Evolutionary conservation across 352 stramenopile genomes (phyloP), one percentile per base, ranked within the genome.

Genomic region (Globisporangium spinosum): DNA sequence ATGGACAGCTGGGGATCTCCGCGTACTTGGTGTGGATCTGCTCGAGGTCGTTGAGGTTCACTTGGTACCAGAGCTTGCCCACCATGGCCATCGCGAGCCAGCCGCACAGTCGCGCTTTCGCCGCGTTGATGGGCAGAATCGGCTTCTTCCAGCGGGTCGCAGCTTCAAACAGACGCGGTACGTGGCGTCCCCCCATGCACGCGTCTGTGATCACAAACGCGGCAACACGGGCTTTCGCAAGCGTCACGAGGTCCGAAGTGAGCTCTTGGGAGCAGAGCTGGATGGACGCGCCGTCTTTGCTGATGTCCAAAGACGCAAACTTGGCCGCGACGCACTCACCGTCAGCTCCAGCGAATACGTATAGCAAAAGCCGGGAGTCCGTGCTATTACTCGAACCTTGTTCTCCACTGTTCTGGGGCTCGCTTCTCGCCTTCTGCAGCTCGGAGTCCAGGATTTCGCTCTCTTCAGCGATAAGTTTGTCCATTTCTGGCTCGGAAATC

Each of bases 61-160:
- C 76, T 58, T 85, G 72, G 58, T 88, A 88, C 79, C 79, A 88
- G 4, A 89, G 74, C 5, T 77, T 68, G n/a, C 80, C 80, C 6
- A 76, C 77, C 74, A 86, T 82, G 1, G 67, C 75, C n/a, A 86
- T 47, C 15, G 69, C 67, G 7, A 88, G 54, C 79, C 80, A 89
- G 1, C 76, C 71, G 4, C 25, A 54, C 32, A 86, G 64, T 13
- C 69, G 45, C 15, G 69, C 67, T 3, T 70, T 71, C 6, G 77
- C 54, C 17, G 76, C 73, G 34, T 85, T 86, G 35, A 85, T 82
- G 0, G 78, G 78, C 0, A 89, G 58, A 12, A 85, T 58, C 1
- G 73, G 71, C 38, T 78, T 86, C 7, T 64, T 64, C 78, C 70
- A 79, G 2, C 67, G 66, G 4, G 79, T 45, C 0, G 77, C 75